phyloP scores from a whole-genome alignment of 164 flowering plant species.

The Stephania cephalantha region DNA sequence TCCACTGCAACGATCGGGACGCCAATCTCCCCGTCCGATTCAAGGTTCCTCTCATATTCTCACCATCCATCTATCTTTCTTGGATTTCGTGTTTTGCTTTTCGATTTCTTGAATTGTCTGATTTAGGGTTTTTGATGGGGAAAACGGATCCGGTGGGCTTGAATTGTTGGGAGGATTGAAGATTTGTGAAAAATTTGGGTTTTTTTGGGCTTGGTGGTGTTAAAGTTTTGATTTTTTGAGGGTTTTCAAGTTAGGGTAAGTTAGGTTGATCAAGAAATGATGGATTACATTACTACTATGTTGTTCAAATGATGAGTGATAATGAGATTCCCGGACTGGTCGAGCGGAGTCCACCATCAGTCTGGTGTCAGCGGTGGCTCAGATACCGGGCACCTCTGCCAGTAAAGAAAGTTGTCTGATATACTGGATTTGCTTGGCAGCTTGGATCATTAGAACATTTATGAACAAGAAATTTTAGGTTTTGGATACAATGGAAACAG shows the following conservation, averaged over 20 bases:
- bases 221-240: not conserved
- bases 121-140: not conserved
- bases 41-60: constrained; percentile 41
- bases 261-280: not conserved
- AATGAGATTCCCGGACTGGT: not conserved
- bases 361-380: no score
- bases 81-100: not conserved
- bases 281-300: not conserved
- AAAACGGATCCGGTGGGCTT: not conserved
- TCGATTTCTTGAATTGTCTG: not conserved
- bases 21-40: constrained; percentile 59
- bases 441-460: not conserved
- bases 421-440: not conserved
- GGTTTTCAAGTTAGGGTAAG: no score
- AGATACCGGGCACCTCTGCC: no score
- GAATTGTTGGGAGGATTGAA: not conserved
- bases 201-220: not conserved
- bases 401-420: not conserved
- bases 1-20: constrained; percentile 78
- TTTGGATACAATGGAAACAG: not conserved
- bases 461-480: no score
- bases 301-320: not conserved
- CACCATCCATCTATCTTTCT: not conserved
- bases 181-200: not conserved
- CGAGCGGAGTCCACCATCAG: no score